phyloP scores from a whole-genome alignment of 2,329 filamentous ascomycete species.

The Paecilomyces fulvus region DNA sequence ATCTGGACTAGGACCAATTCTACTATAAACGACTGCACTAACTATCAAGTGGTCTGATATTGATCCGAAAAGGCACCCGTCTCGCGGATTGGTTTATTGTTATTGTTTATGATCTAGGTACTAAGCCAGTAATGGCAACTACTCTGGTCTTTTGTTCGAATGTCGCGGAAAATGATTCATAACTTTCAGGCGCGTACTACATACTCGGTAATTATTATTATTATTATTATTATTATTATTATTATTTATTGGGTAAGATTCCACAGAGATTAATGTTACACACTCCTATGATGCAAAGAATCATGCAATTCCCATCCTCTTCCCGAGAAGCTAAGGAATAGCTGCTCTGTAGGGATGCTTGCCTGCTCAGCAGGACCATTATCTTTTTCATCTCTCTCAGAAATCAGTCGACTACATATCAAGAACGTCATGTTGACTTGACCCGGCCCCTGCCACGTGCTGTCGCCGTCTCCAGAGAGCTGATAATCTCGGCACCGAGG shows the following conservation, averaged over 20 bases:
- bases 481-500: conserved; percentile 54
- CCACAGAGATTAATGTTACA: neutral
- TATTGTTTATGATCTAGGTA: too few species aligned
- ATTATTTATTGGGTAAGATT: too few species aligned
- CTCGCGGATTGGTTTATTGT: too few species aligned
- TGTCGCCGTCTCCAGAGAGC: conserved; percentile 41
- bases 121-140: too few species aligned
- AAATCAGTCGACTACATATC: neutral
- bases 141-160: too few species aligned
- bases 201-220: neutral
- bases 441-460: conserved; percentile 20
- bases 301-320: neutral
- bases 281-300: neutral
- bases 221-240: too few species aligned
- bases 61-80: too few species aligned
- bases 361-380: neutral
- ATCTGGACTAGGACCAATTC: too few species aligned
- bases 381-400: neutral
- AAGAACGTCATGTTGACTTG: conserved; percentile 17
- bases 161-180: too few species aligned
- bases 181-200: too few species aligned
- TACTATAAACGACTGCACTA: too few species aligned
- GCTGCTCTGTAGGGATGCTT: neutral
- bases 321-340: neutral
- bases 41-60: too few species aligned